Evolutionary conservation across 495 filamentous ascomycete genomes (phyloP).

Genomic region (Lindgomyces ingoldianus): DNA sequence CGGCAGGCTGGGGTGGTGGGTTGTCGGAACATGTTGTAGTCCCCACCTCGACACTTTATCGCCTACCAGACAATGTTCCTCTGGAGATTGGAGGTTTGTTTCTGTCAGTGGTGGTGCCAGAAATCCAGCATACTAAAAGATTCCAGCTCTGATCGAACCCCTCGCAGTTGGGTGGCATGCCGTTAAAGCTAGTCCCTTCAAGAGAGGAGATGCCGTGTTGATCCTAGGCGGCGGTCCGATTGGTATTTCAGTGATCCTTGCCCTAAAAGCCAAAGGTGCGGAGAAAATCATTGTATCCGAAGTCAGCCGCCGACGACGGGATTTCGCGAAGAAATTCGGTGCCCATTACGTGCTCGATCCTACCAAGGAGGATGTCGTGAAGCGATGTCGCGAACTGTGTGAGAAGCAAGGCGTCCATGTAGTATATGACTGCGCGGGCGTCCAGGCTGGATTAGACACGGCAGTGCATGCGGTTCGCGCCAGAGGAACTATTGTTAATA

Average conservation of each 20-base stretch:
- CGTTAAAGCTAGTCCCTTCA: slow-evolving; percentile 56
- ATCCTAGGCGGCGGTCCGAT: slow-evolving; percentile 65
- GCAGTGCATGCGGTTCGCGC: slow-evolving; percentile 53
- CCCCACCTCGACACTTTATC: slow-evolving; percentile 47
- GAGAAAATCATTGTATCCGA: slow-evolving; percentile 61
- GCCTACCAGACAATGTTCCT: slow-evolving; percentile 52
- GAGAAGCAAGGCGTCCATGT: slow-evolving; percentile 56
- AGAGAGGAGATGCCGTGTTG: slow-evolving; percentile 53
- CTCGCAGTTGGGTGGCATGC: slow-evolving; percentile 68
- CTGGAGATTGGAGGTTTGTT: slow-evolving; percentile 53
- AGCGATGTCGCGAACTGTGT: slow-evolving; percentile 50
- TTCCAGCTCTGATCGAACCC: slow-evolving; percentile 59
- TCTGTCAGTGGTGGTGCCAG: background rate
- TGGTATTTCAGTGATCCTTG: slow-evolving; percentile 62
- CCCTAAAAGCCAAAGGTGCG: slow-evolving; percentile 53
- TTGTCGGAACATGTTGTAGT: slow-evolving; percentile 59
- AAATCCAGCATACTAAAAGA: background rate
- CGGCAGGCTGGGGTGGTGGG: slow-evolving; percentile 59
- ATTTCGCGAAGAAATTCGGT: slow-evolving; percentile 55
- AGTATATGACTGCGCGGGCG: slow-evolving; percentile 61
- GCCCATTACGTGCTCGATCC: slow-evolving; percentile 60
- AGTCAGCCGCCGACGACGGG: slow-evolving; percentile 51
- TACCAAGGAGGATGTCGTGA: slow-evolving; percentile 52
- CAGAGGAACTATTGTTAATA: slow-evolving; percentile 61
- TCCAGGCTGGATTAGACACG: slow-evolving; percentile 53